Evolutionary conservation across 129 eudicot species (phyloP).

Genomic region (Centaurea solstitialis): DNA sequence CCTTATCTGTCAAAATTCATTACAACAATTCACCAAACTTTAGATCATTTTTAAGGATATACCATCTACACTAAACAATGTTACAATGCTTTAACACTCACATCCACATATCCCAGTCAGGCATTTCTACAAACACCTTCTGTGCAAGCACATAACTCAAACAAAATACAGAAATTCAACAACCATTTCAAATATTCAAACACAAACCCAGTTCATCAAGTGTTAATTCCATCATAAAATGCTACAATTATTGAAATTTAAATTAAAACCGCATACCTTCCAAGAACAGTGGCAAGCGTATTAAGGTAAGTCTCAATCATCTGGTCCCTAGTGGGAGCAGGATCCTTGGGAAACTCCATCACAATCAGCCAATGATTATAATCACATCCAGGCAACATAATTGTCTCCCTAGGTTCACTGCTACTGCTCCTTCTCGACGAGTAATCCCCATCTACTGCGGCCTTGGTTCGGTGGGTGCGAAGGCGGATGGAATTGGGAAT

Average conservation of each 20-base stretch:
- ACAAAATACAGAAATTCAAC: background rate
- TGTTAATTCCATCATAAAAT: background rate
- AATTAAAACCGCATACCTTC: slow-evolving; percentile 49
- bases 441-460: slow-evolving; percentile 56
- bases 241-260: background rate
- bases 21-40: background rate
- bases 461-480: slow-evolving; percentile 35
- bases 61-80: background rate
- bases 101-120: background rate
- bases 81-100: background rate
- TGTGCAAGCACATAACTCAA: slow-evolving; percentile 1
- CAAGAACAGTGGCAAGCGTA: slow-evolving; percentile 89
- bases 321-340: slow-evolving; percentile 82
- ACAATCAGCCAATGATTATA: slow-evolving; percentile 94
- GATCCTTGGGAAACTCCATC: slow-evolving; percentile 96
- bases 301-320: slow-evolving; percentile 94
- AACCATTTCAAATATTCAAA: background rate
- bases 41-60: background rate
- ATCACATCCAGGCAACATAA: slow-evolving; percentile 98
- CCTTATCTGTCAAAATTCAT: background rate
- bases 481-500: slow-evolving; percentile 21
- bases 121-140: slow-evolving; percentile 4
- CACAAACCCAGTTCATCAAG: background rate
- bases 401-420: slow-evolving; percentile 80
- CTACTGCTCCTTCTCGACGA: slow-evolving; percentile 58